Evolutionary conservation across 345 rosid genomes (phyloP).

Genomic region (Moricandia moricandioides): DNA sequence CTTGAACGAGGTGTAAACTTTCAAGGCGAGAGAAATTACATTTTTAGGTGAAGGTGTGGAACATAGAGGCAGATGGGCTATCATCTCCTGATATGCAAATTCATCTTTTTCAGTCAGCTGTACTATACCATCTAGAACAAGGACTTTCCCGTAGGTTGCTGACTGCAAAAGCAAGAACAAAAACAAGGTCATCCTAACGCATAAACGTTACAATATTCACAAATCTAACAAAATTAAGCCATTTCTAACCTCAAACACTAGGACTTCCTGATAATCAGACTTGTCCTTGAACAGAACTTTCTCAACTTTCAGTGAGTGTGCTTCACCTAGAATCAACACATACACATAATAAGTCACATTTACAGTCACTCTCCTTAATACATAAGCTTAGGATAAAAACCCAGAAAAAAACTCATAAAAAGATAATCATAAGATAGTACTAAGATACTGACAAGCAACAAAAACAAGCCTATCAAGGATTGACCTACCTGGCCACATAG

Average conservation of each 20-base stretch:
- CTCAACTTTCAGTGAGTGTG: slow-evolving; percentile 84
- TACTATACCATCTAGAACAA: slow-evolving; percentile 93
- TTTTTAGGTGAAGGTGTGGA: slow-evolving; percentile 77
- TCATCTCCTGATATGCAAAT: slow-evolving; percentile 99
- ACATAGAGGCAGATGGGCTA: slow-evolving; percentile 93
- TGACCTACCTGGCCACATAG: slow-evolving; percentile 92
- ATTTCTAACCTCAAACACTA: slow-evolving; percentile 76
- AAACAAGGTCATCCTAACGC: slow-evolving; percentile 6
- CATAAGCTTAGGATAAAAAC: not conserved
- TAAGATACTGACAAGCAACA: not conserved
- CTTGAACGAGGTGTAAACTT: not conserved
- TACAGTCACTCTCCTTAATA: slow-evolving; percentile 2
- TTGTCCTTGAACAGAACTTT: slow-evolving; percentile 63
- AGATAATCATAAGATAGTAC: not conserved
- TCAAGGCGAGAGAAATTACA: slow-evolving; percentile 42
- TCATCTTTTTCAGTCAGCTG: slow-evolving; percentile 97
- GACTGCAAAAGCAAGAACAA: slow-evolving; percentile 55
- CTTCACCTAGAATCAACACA: slow-evolving; percentile 64
- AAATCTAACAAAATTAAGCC: not conserved
- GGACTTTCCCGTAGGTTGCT: slow-evolving; percentile 83
- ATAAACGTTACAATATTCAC: not conserved
- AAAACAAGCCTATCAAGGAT: not conserved
- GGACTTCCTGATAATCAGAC: slow-evolving; percentile 88
- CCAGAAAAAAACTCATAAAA: not conserved
- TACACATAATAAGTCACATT: slow-evolving; percentile 6